These are phyloP conservation scores for Thielaviopsis punctulata DNA, from an alignment of 2,329 filamentous ascomycete genomes.

Conservation along the genomic window DNA sequence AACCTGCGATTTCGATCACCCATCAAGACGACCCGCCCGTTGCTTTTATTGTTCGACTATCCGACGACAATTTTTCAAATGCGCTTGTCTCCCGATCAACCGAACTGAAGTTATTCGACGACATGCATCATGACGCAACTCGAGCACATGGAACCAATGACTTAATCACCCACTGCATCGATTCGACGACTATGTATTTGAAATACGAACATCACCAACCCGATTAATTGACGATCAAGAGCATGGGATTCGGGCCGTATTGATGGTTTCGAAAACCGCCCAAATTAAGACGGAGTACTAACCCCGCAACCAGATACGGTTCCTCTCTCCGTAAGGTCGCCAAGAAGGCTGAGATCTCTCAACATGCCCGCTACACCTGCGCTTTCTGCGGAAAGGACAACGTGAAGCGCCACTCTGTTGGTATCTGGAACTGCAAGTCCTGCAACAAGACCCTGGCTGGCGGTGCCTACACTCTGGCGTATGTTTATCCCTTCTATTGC, in stretches of 20 bases:
- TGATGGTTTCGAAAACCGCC: background rate
- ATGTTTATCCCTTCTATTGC: slow-evolving; percentile 33
- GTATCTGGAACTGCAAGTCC: slow-evolving; percentile 92
- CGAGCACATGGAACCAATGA: background rate
- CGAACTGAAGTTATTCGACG: background rate
- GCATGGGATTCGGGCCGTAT: background rate
- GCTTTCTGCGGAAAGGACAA: slow-evolving; percentile 97
- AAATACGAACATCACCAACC: background rate
- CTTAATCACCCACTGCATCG: background rate
- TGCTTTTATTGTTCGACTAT: background rate
- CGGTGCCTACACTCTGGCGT: slow-evolving; percentile 93
- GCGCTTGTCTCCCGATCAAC: background rate
- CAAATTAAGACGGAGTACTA: slow-evolving; percentile 15
- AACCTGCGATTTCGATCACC: background rate
- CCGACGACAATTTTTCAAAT: background rate
- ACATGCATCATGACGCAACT: background rate
- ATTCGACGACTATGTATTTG: background rate
- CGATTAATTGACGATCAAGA: background rate
- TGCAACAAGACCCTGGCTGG: slow-evolving; percentile 73
- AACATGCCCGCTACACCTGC: slow-evolving; percentile 94
- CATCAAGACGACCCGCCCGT: background rate
- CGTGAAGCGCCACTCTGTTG: slow-evolving; percentile 77
- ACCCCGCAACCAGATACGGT: slow-evolving; percentile 57
- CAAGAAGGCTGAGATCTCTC: slow-evolving; percentile 99
- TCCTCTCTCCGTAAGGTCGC: slow-evolving; percentile 89